Evolutionary conservation across 139 green algal species (phyloP).

Genomic region (Coelastrella sp.): DNA sequence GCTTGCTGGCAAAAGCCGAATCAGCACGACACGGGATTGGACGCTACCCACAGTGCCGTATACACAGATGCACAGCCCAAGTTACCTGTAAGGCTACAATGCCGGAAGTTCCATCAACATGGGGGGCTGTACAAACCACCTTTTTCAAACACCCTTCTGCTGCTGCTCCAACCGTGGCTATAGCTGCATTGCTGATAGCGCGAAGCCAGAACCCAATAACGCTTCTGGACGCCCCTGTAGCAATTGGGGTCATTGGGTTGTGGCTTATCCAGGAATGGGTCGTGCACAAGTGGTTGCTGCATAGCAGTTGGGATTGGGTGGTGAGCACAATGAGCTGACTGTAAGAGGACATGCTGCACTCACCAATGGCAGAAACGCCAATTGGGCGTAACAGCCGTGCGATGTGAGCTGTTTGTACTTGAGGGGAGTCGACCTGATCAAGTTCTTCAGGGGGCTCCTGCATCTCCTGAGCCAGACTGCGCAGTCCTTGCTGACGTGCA

Average conservation of each 20-base stretch:
- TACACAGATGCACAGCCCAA: background rate
- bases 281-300: constrained; percentile 49
- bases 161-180: constrained; percentile 1
- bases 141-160: constrained; percentile 27
- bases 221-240: constrained; percentile 15
- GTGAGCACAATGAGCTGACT: background rate
- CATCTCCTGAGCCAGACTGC: no score
- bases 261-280: constrained; percentile 56
- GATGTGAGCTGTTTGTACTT: no score
- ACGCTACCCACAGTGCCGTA: background rate
- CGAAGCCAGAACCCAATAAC: background rate
- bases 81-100: background rate
- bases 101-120: constrained; percentile 2
- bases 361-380: no score
- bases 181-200: constrained; percentile 4
- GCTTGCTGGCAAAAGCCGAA: background rate
- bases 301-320: constrained; percentile 42
- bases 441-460: no score
- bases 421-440: no score
- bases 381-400: no score
- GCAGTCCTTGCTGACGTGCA: no score
- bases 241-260: background rate
- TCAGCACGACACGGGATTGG: background rate
- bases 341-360: background rate
- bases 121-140: background rate